phyloP scores from a whole-genome alignment of 768 basidiomycete species.

The Cystobasidium tubakii region DNA sequence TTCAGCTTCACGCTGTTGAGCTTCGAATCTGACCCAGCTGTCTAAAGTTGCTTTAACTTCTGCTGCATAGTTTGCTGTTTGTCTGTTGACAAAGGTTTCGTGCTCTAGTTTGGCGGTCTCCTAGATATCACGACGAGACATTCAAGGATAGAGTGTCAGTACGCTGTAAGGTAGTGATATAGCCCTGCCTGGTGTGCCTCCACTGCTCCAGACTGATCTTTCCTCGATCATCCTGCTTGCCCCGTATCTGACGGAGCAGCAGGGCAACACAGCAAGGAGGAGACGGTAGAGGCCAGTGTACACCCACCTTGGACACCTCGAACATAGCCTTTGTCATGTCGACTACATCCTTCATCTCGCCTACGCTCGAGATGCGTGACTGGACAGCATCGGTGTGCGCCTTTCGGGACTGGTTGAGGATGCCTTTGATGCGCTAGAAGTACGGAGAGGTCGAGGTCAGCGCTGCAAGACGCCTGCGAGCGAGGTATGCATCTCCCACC shows the following conservation, averaged over 20 bases:
- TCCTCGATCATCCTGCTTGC: not conserved
- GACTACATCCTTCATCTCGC: conserved; percentile 92
- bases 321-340: conserved; percentile 84
- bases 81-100: conserved; percentile 80
- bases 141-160: not conserved
- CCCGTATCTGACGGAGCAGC: not conserved
- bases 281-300: too few species aligned
- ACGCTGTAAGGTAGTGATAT: too few species aligned
- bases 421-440: conserved; percentile 61
- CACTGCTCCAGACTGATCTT: not conserved
- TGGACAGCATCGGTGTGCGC: conserved; percentile 91
- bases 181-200: too few species aligned
- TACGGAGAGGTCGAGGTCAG: not conserved
- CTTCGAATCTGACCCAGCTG: conserved; percentile 97
- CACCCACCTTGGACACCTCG: conserved; percentile 74
- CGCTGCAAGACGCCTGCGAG: not conserved
- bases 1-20: conserved; percentile 91
- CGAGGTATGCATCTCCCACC: conserved; percentile 41
- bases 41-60: conserved; percentile 93
- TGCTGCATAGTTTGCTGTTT: conserved; percentile 74
- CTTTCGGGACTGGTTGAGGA: conserved; percentile 72
- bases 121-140: conserved; percentile 50
- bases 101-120: conserved; percentile 88
- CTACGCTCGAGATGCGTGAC: conserved; percentile 83
- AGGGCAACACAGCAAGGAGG: not conserved